Base-by-base conservation (phyloP, 164 flowering plant species). In the Macadamia integrifolia region DNA sequence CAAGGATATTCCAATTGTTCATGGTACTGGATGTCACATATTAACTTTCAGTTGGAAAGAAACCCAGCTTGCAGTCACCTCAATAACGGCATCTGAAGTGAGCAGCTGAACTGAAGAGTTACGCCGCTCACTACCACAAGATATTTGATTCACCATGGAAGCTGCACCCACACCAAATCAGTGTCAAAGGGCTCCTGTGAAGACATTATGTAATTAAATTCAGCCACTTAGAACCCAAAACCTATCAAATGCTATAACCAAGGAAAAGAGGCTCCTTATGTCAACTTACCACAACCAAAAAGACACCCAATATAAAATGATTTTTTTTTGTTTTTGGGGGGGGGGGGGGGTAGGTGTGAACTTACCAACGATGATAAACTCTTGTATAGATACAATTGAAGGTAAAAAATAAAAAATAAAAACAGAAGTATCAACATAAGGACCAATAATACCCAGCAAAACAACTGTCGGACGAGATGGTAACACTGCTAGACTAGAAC, bases 81-180 rank as follows among this genome's bases (percentile, higher is more conserved):
- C 96, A 75, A 91, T 93, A 50, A 81, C 75, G 18, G 98, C 80
- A 73, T 91, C 90, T 42, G 98, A 89, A 43, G 85, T 85, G 68
- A 93, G 93, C 67, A 79, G 79, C 74, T 87, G 90, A 31, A 68
- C 50, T 9, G 75, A 73, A 42, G 88, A 83, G 76, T 80, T 76
- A 48, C 73, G 76, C 67, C 30, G 62, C 14, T 42, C 66, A 65
- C 65, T 69, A 64, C 71, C 82, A 73, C 89, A 91, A 52, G 97
- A 89, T 69, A 93, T 82, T 48, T 53, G 80, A 71, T 93, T 93
- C 86, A 83, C 92, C 98, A 93, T 93, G 46, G 83, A 86, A 91
- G 98, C 98, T 93, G 96, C 91, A 88, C 82, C 88, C 82, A 91
- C 63, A 87, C 74, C 79, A 91, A 85, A 87, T 78, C 86, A 88